Conservation (phyloP, 441 rosid genomes). For the Syzygium malaccense region DNA sequence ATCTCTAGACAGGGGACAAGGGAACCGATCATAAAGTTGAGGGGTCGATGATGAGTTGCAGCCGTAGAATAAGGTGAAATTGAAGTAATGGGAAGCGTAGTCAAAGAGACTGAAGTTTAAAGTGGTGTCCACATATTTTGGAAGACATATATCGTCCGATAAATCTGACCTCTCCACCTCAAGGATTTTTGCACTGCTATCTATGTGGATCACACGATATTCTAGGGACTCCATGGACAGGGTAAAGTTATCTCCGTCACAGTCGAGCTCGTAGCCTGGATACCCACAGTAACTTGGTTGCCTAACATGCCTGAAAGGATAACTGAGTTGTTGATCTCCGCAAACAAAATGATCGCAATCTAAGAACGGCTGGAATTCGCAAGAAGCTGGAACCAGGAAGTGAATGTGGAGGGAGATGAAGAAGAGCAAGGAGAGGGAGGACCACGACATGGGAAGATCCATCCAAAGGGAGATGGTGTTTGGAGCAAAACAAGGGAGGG, state of each 20-base stretch:
- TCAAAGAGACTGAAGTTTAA: background rate
- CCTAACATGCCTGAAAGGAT: rapidly evolving
- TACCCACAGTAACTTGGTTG: rapidly evolving
- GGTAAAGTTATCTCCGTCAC: rapidly evolving
- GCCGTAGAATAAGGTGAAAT: background rate
- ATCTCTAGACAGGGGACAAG: background rate
- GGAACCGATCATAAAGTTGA: background rate
- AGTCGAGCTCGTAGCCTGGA: background rate
- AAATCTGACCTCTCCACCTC: background rate
- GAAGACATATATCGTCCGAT: background rate
- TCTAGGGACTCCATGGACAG: background rate
- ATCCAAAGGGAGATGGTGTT: background rate
- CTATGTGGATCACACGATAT: rapidly evolving
- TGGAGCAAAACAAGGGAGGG: background rate
- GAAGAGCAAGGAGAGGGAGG: background rate
- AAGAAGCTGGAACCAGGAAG: background rate
- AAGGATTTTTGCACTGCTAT: rapidly evolving
- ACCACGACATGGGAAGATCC: background rate
- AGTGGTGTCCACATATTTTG: rapidly evolving
- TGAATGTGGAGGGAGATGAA: background rate
- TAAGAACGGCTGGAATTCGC: rapidly evolving
- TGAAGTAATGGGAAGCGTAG: rapidly evolving
- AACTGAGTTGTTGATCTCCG: rapidly evolving
- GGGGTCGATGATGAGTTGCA: background rate
- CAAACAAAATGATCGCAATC: background rate